Evolutionary conservation across 108 stramenopile genomes (phyloP), one percentile per base, ranked within the genome.

Genomic region (Cyclotella kingstonii): DNA sequence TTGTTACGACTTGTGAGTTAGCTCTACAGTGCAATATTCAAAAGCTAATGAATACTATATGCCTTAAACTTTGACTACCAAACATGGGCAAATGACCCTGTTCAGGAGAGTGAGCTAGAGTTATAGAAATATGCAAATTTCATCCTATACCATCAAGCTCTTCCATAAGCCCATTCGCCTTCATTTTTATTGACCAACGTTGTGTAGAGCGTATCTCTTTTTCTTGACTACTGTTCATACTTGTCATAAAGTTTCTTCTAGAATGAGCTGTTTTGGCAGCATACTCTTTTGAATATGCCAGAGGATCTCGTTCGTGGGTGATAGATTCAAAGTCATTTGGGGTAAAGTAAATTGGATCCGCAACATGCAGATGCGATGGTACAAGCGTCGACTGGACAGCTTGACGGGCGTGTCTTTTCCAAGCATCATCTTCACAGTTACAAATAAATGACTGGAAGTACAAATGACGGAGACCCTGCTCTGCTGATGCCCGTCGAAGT

Each of bases 401-500:
- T 60, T 42, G 39, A 53, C 25, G 63, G 7, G 54, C 54, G 22
- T 35, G 28, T 40, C 21, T 36, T 47, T n/a, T 38, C 53, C 33
- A 0, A 10, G 10, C 39, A 5, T 47, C 39, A 17, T 19, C 25
- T 23, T 18, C 23, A 26, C 53, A 44, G 23, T 22, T 40, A 15
- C 5, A 26, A 46, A 40, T n/a, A 47, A 61, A 69, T 17, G 52
- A 50, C 28, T 45, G 22, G 3, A 60, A 68, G 62, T 23, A 67
- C 33, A 41, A 45, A 38, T 81, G 76, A 21, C 80, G 47, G 41
- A 83, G 42, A 8, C 68, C 79, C 17, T 82, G 33, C 17, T 47
- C 35, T 8, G 85, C 84, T 5, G 84, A 79, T 38, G 66, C 31
- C 23, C 90, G 67, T 42, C 63, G 50, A 21, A 23, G 23, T 15